These are phyloP conservation scores for Hypoxylon sp. DNA, from an alignment of 2,329 filamentous ascomycete species.

Conservation along the genomic window DNA sequence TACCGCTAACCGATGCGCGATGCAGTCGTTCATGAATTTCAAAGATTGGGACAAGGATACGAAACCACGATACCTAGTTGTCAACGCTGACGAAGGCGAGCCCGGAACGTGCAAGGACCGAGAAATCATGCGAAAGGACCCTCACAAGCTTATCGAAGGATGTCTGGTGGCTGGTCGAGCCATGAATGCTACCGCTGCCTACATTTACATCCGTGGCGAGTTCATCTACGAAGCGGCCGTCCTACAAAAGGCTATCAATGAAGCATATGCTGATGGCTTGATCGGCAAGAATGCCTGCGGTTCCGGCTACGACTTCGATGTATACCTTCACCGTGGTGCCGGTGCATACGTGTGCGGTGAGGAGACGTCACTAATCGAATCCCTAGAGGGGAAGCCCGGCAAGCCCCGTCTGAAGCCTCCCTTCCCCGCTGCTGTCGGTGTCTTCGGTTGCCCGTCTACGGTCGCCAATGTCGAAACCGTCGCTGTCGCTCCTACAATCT, in stretches of 20 bases:
- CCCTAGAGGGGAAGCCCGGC: conserved; percentile 96
- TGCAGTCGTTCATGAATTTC: conserved; percentile 98
- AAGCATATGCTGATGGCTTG: conserved; percentile 93
- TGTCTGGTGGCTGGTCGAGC: conserved; percentile 95
- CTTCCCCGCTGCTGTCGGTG: conserved; percentile 95
- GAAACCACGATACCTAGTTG: conserved; percentile 95
- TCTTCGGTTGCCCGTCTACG: conserved; percentile 98
- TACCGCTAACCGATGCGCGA: conserved; percentile 40
- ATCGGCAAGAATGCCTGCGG: conserved; percentile 99
- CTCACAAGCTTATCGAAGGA: conserved; percentile 98
- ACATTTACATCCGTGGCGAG: conserved; percentile 99
- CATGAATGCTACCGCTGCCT: conserved; percentile 98
- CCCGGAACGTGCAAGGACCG: conserved; percentile 99
- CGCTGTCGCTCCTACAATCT: conserved; percentile 95
- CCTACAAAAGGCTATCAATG: conserved; percentile 95
- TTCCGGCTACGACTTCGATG: conserved; percentile 97
- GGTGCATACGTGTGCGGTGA: conserved; percentile 98
- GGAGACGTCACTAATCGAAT: conserved; percentile 98
- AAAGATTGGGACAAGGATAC: conserved; percentile 99
- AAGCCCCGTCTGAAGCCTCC: conserved; percentile 99
- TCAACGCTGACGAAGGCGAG: conserved; percentile 99
- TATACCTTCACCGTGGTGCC: conserved; percentile 96
- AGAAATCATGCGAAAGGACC: conserved; percentile 99
- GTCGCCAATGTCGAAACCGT: conserved; percentile 99
- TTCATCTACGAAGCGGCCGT: conserved; percentile 97